phyloP scores from a whole-genome alignment of 108 stramenopile genomes.

The Cyclostephanos tholiformis region DNA sequence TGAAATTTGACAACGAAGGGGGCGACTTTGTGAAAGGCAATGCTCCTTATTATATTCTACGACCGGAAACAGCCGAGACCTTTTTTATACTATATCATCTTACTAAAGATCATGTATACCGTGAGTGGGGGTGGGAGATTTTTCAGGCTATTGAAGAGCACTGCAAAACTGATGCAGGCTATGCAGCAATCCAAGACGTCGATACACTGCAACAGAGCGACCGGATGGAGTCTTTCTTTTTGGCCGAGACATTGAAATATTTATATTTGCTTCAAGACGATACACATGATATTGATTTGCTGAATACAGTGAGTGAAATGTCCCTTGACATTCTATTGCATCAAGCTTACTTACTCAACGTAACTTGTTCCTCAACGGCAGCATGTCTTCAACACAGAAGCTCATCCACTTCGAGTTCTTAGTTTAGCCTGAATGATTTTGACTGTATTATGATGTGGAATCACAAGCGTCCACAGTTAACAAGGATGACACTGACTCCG shows the following conservation, averaged over 20 bases:
- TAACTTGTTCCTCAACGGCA: constrained; percentile 25
- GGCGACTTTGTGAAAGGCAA: constrained; percentile 51
- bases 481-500: too few relatives aligned
- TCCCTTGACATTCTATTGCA: constrained; percentile 7
- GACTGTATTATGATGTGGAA: not conserved
- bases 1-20: constrained; percentile 23
- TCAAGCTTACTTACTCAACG: constrained; percentile 23
- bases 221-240: constrained; percentile 88
- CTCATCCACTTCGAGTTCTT: constrained; percentile 68
- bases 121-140: constrained; percentile 62
- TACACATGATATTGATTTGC: constrained; percentile 26
- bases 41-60: constrained; percentile 58
- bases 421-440: constrained; percentile 5
- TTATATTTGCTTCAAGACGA: constrained; percentile 55
- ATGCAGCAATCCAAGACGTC: constrained; percentile 53
- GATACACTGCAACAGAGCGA: constrained; percentile 47
- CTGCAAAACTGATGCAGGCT: constrained; percentile 51
- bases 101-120: constrained; percentile 53
- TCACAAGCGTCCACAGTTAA: too few relatives aligned
- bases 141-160: constrained; percentile 60
- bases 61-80: constrained; percentile 61
- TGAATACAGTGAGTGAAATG: constrained; percentile 33
- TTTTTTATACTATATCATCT: constrained; percentile 56
- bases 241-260: constrained; percentile 92
- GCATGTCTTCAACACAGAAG: constrained; percentile 79